A percentile compares a stretch with the other conserved stretches of the same genome.
Evolutionary conservation across 176 grass and related monocot genomes (phyloP).

Genomic region (barley (Hordeum vulgare)): MorexV3_pseudomolecules_assembly NC_058524.1:431051112-431051611

Average conservation of each 20-base stretch:
- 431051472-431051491: not conserved
- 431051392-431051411: no score
- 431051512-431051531: not conserved
- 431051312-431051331: not conserved
- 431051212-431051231: no score
- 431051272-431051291: constrained; percentile 85
- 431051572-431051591: not conserved
- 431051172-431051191: no score
- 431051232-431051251: no score
- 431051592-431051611: not conserved
- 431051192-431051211: no score
- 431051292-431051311: no score
- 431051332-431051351: not conserved
- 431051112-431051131: no score
- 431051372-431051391: no score
- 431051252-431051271: constrained; percentile 84
- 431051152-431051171: no score
- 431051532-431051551: not conserved
- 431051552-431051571: not conserved
- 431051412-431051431: no score
- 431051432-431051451: not conserved
- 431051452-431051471: not conserved
- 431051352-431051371: no score
- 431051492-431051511: not conserved
- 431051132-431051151: no score